phyloP scores from a whole-genome alignment of 2,329 filamentous ascomycete genomes.

The Pseudocercospora fuligena region DNA sequence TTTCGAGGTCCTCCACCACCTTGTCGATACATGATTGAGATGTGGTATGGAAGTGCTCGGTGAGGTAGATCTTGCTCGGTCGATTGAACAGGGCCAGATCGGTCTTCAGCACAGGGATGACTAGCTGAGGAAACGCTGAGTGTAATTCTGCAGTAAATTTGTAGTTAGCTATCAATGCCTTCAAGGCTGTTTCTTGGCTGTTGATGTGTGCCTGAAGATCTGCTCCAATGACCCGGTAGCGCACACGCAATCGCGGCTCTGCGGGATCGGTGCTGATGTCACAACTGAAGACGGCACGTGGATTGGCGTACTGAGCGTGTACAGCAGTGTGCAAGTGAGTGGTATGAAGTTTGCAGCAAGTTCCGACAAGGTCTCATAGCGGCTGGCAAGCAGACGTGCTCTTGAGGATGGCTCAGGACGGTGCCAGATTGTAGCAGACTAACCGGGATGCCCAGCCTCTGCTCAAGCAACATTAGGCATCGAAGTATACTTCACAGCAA shows the following conservation, averaged over 20 bases:
- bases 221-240: conserved; percentile 1
- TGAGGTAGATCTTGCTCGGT: not conserved
- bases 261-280: conserved; percentile 4
- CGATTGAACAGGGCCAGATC: not conserved
- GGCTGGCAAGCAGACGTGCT: not conserved
- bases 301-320: conserved; percentile 6
- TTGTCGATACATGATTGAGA: conserved; percentile 15
- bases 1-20: conserved; percentile 23
- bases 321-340: not conserved
- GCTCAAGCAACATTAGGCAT: too few species aligned
- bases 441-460: not conserved
- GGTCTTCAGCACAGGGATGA: too few species aligned
- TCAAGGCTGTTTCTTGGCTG: conserved; percentile 1
- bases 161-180: not conserved
- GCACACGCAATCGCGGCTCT: conserved; percentile 4
- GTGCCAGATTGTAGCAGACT: not conserved
- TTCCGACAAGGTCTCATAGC: not conserved
- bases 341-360: not conserved
- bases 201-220: conserved; percentile 12
- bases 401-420: not conserved
- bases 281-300: not conserved
- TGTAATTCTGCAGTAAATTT: not conserved
- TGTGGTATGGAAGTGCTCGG: not conserved
- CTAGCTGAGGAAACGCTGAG: not conserved
- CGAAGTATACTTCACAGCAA: too few species aligned